A percentile compares a stretch with the other conserved stretches of the same genome.
These are phyloP conservation scores for Sungouiozyma intestinalis DNA, from an alignment of 805 yeast genomes.

Conservation along the genomic window DNA sequence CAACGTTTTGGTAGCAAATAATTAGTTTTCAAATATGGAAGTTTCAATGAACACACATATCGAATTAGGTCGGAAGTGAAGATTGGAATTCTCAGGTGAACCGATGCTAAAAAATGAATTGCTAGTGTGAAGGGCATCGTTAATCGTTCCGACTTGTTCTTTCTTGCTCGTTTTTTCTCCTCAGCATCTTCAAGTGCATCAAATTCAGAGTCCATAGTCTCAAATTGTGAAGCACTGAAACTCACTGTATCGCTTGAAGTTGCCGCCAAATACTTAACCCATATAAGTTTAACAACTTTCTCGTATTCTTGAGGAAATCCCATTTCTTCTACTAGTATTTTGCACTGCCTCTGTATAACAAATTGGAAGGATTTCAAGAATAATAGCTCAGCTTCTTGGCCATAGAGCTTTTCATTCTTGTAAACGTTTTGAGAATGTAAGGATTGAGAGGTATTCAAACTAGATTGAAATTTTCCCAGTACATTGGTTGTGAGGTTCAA, in stretches of 20 bases:
- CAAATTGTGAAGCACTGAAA: slow-evolving; percentile 10
- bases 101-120: slow-evolving; percentile 42
- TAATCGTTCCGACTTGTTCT: slow-evolving; percentile 7
- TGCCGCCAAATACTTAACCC: slow-evolving; percentile 25
- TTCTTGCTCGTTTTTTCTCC: background rate
- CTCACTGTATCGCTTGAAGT: slow-evolving; percentile 5
- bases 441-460: slow-evolving; percentile 22
- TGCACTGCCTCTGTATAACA: slow-evolving; percentile 40
- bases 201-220: slow-evolving; percentile 6
- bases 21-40: slow-evolving; percentile 40
- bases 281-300: slow-evolving; percentile 30
- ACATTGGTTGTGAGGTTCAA: slow-evolving; percentile 40
- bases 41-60: slow-evolving; percentile 32
- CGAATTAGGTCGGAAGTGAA: slow-evolving; percentile 39
- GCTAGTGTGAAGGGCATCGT: slow-evolving; percentile 24
- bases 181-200: slow-evolving; percentile 3
- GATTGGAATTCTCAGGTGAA: slow-evolving; percentile 40
- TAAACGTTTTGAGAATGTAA: slow-evolving; percentile 9
- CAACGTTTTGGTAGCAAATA: slow-evolving; percentile 32
- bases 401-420: slow-evolving; percentile 31
- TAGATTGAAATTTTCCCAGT: slow-evolving; percentile 30
- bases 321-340: slow-evolving; percentile 29
- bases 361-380: slow-evolving; percentile 40
- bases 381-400: slow-evolving; percentile 36
- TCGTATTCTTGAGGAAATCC: slow-evolving; percentile 25